Conservation (phyloP, 331 rosid species). For the Spiraea crenata region DNA sequence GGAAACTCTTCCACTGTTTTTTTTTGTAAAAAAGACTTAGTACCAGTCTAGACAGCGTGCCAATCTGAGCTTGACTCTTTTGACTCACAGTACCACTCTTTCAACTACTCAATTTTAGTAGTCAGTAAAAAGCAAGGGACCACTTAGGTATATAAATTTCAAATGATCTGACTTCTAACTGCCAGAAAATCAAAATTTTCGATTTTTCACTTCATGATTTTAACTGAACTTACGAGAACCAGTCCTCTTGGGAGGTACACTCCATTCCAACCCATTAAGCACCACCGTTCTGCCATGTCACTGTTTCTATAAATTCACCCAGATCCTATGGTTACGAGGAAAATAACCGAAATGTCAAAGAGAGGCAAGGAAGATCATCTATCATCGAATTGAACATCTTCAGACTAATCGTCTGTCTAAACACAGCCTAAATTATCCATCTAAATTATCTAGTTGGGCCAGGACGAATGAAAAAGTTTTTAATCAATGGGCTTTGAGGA, state of each 20-base stretch:
- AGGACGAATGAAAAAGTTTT: neutral
- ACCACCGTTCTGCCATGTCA: neutral
- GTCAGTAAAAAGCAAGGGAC: constrained; percentile 16
- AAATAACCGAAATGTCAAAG: no score
- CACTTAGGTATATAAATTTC: neutral
- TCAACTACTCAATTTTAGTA: constrained; percentile 29
- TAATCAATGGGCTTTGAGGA: neutral
- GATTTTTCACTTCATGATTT: neutral
- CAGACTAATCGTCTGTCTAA: neutral
- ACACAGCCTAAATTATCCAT: neutral
- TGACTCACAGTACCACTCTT: constrained; percentile 22
- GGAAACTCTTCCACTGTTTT: constrained; percentile 32
- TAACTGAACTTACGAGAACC: neutral
- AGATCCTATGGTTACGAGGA: no score
- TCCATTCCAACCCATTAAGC: neutral
- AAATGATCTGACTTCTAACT: neutral
- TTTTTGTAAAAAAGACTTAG: constrained; percentile 29
- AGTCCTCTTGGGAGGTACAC: neutral
- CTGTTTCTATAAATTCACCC: no score
- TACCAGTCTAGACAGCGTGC: constrained; percentile 21
- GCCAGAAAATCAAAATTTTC: neutral
- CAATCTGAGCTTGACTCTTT: constrained; percentile 38
- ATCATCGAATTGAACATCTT: neutral
- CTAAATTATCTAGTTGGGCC: neutral
- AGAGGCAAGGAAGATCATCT: neutral